Base-by-base conservation (phyloP, 2,329 filamentous ascomycete species). In the Aspergillus intermedius region DNA sequence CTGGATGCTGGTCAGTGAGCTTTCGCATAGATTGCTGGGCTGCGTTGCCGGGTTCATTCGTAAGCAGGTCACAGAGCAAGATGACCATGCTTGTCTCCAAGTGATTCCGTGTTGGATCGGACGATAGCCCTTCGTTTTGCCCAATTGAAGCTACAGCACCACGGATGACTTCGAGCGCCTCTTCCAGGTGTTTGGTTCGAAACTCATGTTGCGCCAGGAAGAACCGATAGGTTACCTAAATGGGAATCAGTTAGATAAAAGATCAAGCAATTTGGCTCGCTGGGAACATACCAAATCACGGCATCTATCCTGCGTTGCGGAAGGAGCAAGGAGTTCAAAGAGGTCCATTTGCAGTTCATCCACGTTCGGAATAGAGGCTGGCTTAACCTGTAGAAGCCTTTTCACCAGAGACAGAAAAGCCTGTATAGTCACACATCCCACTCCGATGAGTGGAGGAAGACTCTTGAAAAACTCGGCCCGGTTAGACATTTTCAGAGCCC, bases 381-480 rank as follows among this genome's bases (percentile, higher is more conserved):
- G 55, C 9, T 40, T 40, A 13, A 19, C 10, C 17, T 56, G 50
- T 19, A 65, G 45, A 6, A 73, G 50, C 44, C 60, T 64, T 44
- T 61, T 66, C 19, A 66, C 59, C 19, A 72, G 47, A 40, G 61
- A 54, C 49, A 74, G 56, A 39, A 75, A 67, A 12, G 65, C 64
- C 30, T 64, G 60, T 34, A 75, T 65, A 4, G 69, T 71, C 15
- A 75, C 61, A 48, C 72, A 73, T n/a, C 72, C 69, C 32, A 72
- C 69, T 10, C 71, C 70, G 35, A 76, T 65, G 3, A 76, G 62
- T 19, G 69, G 63, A 15, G 66, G 62, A 25, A 76, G 59, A 21
- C 71, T 57, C 13, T 50, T 51, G 12, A 63, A 58, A 15, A 72
- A 58, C 15, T 55, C 60, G n/a, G 60, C 54, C 9, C 62, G 66